A percentile compares a stretch with the other conserved stretches of the same genome.
Evolutionary conservation across 78 protist genomes (phyloP).

Genomic region (Thecamonas trahens): DNA sequence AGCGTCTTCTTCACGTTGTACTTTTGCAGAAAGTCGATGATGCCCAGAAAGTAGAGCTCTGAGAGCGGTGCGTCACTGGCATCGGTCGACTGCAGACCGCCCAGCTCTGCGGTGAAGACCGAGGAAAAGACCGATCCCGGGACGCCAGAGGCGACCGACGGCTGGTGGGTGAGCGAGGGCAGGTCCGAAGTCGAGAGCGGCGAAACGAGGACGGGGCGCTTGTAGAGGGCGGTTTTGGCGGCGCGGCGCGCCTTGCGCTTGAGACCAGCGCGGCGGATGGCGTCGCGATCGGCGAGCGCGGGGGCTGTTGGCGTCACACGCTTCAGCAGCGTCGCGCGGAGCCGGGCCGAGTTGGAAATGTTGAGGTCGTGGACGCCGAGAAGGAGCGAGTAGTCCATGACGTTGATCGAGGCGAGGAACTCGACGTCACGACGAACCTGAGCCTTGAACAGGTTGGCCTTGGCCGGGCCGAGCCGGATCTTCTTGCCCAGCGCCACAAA

Average conservation of each 20-base stretch:
- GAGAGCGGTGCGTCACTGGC: not conserved
- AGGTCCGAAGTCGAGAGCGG: too few species aligned
- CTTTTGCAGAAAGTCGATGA: conserved; percentile 27
- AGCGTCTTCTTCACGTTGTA: conserved; percentile 8
- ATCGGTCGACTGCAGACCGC: conserved; percentile 1
- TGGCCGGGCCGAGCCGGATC: conserved; percentile 20
- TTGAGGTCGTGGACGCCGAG: conserved; percentile 40
- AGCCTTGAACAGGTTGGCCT: conserved; percentile 5
- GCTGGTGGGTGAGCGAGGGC: too few species aligned
- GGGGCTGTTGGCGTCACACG: too few species aligned
- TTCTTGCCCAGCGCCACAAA: not conserved
- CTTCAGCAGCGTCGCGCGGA: too few species aligned
- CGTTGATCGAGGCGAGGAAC: conserved; percentile 8
- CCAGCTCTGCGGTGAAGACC: conserved; percentile 4
- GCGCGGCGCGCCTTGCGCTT: too few species aligned
- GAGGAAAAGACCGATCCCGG: not conserved
- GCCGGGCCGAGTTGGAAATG: too few species aligned
- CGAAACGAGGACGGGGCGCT: too few species aligned
- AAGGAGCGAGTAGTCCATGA: conserved; percentile 65
- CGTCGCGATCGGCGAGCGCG: too few species aligned
- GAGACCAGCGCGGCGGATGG: too few species aligned
- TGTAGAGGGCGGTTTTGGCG: too few species aligned
- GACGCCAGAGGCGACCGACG: too few species aligned
- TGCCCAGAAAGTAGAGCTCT: conserved; percentile 25
- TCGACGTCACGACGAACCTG: conserved; percentile 30